A percentile compares a stretch with the other conserved stretches of the same genome.
Evolutionary conservation across 495 filamentous ascomycete genomes (phyloP).

Genomic region (Pyrenula massariospora): DNA sequence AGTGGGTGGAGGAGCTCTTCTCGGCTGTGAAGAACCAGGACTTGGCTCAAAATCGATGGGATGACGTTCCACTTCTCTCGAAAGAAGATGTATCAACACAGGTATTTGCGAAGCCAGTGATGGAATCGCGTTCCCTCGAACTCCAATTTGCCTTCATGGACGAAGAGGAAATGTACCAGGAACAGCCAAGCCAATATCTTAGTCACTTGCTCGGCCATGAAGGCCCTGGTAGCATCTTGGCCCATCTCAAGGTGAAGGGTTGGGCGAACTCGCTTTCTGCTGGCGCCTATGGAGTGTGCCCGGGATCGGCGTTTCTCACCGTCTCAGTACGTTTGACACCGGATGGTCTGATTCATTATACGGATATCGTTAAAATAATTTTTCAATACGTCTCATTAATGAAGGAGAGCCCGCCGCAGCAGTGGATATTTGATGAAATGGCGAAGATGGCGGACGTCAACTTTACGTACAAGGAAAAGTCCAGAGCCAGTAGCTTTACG

Average conservation of each 20-base stretch:
- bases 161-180: constrained; percentile 71
- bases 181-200: constrained; percentile 81
- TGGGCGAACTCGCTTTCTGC: constrained; percentile 86
- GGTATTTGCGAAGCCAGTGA: constrained; percentile 91
- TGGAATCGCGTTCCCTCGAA: constrained; percentile 78
- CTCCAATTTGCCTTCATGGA: constrained; percentile 84
- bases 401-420: constrained; percentile 63
- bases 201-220: constrained; percentile 94
- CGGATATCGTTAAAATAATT: constrained; percentile 73
- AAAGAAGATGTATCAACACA: constrained; percentile 61
- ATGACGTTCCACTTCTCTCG: constrained; percentile 48
- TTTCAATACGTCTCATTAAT: constrained; percentile 94
- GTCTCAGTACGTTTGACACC: constrained; percentile 73
- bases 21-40: constrained; percentile 75
- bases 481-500: constrained; percentile 75
- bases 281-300: constrained; percentile 64
- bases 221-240: constrained; percentile 90
- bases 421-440: constrained; percentile 90
- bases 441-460: constrained; percentile 82
- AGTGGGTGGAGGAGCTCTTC: constrained; percentile 83
- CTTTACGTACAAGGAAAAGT: constrained; percentile 91
- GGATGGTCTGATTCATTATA: constrained; percentile 73
- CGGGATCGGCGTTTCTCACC: constrained; percentile 76
- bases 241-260: constrained; percentile 88
- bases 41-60: constrained; percentile 72